These are phyloP conservation scores for Trichosporon sp. DNA, from an alignment of 1,284 basidiomycete genomes.

Conservation along the genomic window DNA sequence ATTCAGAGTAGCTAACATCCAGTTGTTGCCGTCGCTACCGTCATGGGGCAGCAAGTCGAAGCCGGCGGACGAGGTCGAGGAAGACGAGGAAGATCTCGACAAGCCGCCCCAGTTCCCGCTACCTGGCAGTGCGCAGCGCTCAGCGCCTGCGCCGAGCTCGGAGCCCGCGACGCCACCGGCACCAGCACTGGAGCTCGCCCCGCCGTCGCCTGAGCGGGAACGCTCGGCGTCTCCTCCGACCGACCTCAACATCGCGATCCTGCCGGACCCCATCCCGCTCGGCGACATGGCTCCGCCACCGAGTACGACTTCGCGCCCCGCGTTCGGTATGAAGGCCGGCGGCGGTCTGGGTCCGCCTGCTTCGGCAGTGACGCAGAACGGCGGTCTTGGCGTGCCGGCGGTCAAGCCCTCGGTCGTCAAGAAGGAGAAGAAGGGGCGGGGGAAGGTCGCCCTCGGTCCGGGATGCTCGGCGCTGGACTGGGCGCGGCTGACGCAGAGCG, in stretches of 20 bases:
- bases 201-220: slow-evolving; percentile 64
- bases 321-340: slow-evolving; percentile 49
- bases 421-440: slow-evolving; percentile 62
- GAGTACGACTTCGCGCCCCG: slow-evolving; percentile 44
- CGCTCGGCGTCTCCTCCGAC: slow-evolving; percentile 59
- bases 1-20: background rate
- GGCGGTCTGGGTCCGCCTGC: slow-evolving; percentile 31
- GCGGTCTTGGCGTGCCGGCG: slow-evolving; percentile 57
- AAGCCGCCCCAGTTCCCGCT: slow-evolving; percentile 80
- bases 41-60: slow-evolving; percentile 10
- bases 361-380: slow-evolving; percentile 65
- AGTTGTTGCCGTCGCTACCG: slow-evolving; percentile 13
- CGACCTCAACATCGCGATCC: slow-evolving; percentile 52
- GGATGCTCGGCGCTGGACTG: slow-evolving; percentile 93
- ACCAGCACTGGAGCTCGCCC: slow-evolving; percentile 55
- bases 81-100: slow-evolving; percentile 66
- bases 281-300: slow-evolving; percentile 52
- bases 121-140: slow-evolving; percentile 77
- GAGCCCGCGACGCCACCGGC: slow-evolving; percentile 26
- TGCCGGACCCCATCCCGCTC: slow-evolving; percentile 45
- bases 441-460: slow-evolving; percentile 85
- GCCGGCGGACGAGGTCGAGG: slow-evolving; percentile 46
- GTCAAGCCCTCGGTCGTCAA: background rate
- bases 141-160: slow-evolving; percentile 52
- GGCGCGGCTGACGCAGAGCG: slow-evolving; percentile 81